Percentiles rank a stretch among this genome's conserved stretches.
phyloP scores from a whole-genome alignment of 1,284 basidiomycete genomes.

The Ceratobasidium sp. region DNA sequence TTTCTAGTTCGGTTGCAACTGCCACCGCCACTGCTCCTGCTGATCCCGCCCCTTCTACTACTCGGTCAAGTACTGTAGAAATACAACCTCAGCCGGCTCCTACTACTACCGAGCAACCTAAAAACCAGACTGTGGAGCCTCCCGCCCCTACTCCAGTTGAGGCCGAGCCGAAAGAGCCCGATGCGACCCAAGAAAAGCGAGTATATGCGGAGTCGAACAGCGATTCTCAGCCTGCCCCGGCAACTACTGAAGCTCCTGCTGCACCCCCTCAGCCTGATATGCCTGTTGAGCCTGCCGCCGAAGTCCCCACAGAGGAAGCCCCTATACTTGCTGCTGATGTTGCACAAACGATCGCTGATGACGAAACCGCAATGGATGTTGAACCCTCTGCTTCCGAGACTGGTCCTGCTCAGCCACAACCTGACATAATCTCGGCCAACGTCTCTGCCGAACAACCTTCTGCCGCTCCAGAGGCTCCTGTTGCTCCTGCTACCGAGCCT shows the following conservation, averaged over 20 bases:
- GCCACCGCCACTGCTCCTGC: conserved; percentile 1
- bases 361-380: conserved; percentile 21
- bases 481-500: background rate
- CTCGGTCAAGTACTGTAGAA: background rate
- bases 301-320: background rate
- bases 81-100: background rate
- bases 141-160: background rate
- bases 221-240: background rate
- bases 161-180: background rate
- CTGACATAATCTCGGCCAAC: conserved; percentile 6
- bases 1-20: conserved; percentile 27
- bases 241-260: conserved; percentile 1
- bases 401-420: conserved; percentile 1
- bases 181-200: conserved; percentile 15
- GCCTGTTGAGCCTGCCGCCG: background rate
- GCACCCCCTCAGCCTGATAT: background rate
- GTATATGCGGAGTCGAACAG: conserved; percentile 11
- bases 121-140: background rate
- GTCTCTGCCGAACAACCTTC: background rate
- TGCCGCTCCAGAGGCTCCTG: background rate
- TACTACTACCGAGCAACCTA: background rate
- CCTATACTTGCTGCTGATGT: background rate
- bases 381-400: conserved; percentile 13
- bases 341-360: conserved; percentile 1
- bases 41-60: background rate